A percentile compares a stretch with the other conserved stretches of the same genome.
phyloP scores from a whole-genome alignment of 2,329 filamentous ascomycete genomes.

The Colletotrichum sp. region DNA sequence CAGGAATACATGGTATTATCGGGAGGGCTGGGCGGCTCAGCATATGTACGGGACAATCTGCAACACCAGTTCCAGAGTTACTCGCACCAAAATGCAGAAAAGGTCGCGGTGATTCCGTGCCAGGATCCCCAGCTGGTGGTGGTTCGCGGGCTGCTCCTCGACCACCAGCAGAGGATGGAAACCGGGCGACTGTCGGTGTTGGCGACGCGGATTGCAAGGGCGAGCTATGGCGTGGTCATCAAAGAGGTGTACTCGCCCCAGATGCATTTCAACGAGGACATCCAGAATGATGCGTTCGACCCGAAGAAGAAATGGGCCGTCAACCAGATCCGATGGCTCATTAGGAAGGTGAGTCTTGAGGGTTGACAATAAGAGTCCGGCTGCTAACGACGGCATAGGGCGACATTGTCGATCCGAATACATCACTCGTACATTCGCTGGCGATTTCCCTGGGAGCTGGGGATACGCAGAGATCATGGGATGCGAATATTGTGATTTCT shows the following conservation, averaged over 20 bases:
- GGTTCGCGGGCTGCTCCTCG: slow-evolving; percentile 56
- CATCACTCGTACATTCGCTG: slow-evolving; percentile 36
- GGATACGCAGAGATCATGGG: slow-evolving; percentile 39
- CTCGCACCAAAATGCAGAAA: slow-evolving; percentile 38
- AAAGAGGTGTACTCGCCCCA: slow-evolving; percentile 39
- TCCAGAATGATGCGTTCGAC: slow-evolving; percentile 37
- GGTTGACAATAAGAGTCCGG: not conserved
- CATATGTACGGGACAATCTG: slow-evolving; percentile 48
- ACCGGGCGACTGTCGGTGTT: slow-evolving; percentile 46
- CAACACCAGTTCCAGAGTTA: slow-evolving; percentile 38
- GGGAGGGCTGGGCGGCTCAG: slow-evolving; percentile 50
- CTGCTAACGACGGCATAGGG: slow-evolving; percentile 23
- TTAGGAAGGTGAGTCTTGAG: slow-evolving; percentile 35
- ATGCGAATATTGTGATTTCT: slow-evolving; percentile 43
- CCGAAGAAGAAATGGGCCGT: slow-evolving; percentile 40
- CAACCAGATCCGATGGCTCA: slow-evolving; percentile 48
- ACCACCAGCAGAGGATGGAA: slow-evolving; percentile 53
- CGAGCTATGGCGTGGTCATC: slow-evolving; percentile 48
- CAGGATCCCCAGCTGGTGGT: slow-evolving; percentile 61
- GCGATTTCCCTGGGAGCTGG: slow-evolving; percentile 36
- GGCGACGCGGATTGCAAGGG: slow-evolving; percentile 42
- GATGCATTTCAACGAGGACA: slow-evolving; percentile 39
- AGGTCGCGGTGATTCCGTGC: slow-evolving; percentile 44
- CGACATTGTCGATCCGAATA: slow-evolving; percentile 41
- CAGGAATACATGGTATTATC: slow-evolving; percentile 49